Percentiles rank a stretch among this genome's conserved stretches.
phyloP scores from a whole-genome alignment of 1,139 yeast genomes.

The Saccharomyces pastorianus region DNA sequence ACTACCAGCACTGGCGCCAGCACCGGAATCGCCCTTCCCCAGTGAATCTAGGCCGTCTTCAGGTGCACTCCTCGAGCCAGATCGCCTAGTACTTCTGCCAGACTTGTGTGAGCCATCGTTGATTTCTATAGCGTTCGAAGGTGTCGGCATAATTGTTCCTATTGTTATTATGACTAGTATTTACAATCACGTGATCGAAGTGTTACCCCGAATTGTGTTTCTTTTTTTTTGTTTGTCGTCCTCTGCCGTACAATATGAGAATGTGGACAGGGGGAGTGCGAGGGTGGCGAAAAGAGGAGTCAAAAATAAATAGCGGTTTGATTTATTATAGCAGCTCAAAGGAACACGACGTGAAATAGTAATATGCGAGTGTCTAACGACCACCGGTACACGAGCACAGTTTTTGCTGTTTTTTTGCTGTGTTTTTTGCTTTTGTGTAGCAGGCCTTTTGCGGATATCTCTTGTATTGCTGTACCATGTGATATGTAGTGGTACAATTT shows the following conservation, averaged over 20 bases:
- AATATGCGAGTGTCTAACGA: not conserved
- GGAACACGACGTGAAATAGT: not conserved
- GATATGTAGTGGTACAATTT: not conserved
- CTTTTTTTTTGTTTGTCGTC: not conserved
- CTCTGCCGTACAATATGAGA: not conserved
- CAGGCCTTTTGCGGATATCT: not conserved
- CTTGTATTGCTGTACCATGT: not conserved
- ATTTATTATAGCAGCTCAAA: not conserved
- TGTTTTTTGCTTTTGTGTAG: not conserved
- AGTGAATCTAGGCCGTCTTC: not conserved
- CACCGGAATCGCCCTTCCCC: not conserved
- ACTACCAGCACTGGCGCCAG: conserved; percentile 6
- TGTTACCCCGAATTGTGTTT: not conserved
- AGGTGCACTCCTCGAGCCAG: not conserved
- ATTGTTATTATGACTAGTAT: not conserved
- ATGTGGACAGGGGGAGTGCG: not conserved
- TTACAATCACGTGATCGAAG: not conserved
- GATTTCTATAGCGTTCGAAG: not conserved
- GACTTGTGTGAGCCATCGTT: not conserved
- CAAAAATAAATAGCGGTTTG: not conserved
- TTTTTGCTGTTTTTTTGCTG: not conserved
- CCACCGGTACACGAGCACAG: not conserved
- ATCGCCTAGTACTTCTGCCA: not conserved
- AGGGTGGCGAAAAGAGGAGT: conserved; percentile 1
- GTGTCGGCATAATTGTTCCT: not conserved